Conservation (phyloP, 495 filamentous ascomycete genomes). For the Bombardia bombarda region DNA sequence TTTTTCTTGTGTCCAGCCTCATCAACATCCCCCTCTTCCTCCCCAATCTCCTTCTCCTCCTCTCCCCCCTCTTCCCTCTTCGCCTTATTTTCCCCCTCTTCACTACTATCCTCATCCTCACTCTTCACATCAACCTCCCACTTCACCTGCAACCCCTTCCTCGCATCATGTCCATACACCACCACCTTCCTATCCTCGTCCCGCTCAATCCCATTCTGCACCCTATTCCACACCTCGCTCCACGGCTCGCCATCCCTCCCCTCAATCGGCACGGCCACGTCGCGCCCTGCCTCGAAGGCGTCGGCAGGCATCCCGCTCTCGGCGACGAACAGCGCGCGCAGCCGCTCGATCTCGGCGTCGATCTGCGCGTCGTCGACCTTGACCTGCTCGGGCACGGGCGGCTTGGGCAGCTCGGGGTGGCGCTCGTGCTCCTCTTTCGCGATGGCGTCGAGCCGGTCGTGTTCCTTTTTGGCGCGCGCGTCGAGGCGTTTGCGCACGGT, state of each 20-base stretch:
- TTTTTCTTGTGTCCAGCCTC: conserved; percentile 81
- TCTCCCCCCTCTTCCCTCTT: conserved; percentile 2
- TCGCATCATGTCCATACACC: conserved; percentile 85
- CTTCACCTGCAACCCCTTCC: conserved; percentile 49
- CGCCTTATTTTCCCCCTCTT: background rate
- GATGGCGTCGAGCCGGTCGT: conserved; percentile 2
- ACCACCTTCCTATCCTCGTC: conserved; percentile 35
- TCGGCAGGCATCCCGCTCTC: background rate
- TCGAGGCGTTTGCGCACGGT: background rate
- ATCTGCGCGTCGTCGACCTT: too few relatives aligned
- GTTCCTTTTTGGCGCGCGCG: background rate
- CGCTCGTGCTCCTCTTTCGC: conserved; percentile 1
- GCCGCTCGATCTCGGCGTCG: conserved; percentile 1
- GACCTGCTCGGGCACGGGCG: background rate
- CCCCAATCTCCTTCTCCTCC: conserved; percentile 7
- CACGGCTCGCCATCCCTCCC: conserved; percentile 53
- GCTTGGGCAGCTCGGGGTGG: background rate
- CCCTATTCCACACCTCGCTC: conserved; percentile 50
- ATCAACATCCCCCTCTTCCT: conserved; percentile 52
- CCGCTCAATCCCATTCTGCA: conserved; percentile 19
- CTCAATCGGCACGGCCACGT: conserved; percentile 51
- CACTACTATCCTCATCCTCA: background rate
- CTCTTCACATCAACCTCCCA: conserved; percentile 10
- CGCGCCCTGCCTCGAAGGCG: too few relatives aligned
- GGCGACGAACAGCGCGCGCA: background rate